phyloP scores from a whole-genome alignment of 2,329 filamentous ascomycete genomes.

The Fusarium algeriense region DNA sequence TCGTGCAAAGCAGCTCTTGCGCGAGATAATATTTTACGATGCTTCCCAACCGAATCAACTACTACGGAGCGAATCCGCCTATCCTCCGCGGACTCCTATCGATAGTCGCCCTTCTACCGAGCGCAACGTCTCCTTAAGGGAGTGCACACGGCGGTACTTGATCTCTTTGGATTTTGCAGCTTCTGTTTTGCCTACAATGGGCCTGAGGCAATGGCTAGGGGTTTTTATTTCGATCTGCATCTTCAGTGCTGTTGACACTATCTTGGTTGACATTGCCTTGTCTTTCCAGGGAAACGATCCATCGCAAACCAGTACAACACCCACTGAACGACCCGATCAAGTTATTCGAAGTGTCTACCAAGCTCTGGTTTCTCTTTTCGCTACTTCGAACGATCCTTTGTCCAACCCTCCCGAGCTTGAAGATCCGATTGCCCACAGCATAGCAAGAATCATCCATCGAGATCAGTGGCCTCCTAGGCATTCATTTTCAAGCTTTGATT shows the following conservation, averaged over 20 bases:
- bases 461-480: slow-evolving; percentile 61
- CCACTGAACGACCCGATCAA: slow-evolving; percentile 37
- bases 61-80: slow-evolving; percentile 47
- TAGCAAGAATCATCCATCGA: slow-evolving; percentile 60
- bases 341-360: slow-evolving; percentile 64
- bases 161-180: slow-evolving; percentile 64
- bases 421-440: slow-evolving; percentile 57
- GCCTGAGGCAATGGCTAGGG: slow-evolving; percentile 62
- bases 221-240: slow-evolving; percentile 68
- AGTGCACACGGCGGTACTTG: slow-evolving; percentile 64
- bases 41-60: slow-evolving; percentile 62
- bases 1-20: slow-evolving; percentile 66
- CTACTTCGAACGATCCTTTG: slow-evolving; percentile 58
- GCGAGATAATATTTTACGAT: slow-evolving; percentile 67
- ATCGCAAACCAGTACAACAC: slow-evolving; percentile 13
- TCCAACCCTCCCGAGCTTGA: slow-evolving; percentile 59
- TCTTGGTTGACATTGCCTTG: slow-evolving; percentile 60
- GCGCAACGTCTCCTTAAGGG: slow-evolving; percentile 62
- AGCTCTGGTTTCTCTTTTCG: slow-evolving; percentile 63
- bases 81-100: slow-evolving; percentile 48
- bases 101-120: slow-evolving; percentile 61
- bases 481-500: slow-evolving; percentile 62
- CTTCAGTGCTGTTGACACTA: slow-evolving; percentile 67
- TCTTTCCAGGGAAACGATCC: slow-evolving; percentile 31
- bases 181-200: slow-evolving; percentile 54